These are phyloP conservation scores for Lentinula edodes DNA, from an alignment of 768 basidiomycete species.

Conservation along the genomic window DNA sequence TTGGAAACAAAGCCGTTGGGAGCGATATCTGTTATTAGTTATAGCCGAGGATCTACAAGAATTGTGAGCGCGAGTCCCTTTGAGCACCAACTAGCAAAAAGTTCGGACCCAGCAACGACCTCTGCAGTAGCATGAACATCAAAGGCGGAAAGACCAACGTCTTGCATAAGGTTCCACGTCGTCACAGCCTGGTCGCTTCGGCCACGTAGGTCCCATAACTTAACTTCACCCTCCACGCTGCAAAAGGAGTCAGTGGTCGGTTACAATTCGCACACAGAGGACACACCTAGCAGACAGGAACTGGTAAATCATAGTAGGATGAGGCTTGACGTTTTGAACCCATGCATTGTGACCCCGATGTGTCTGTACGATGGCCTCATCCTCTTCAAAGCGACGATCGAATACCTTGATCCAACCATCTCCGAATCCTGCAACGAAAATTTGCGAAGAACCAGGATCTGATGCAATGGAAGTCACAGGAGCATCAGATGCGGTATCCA, in stretches of 20 bases:
- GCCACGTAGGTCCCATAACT: slow-evolving; percentile 84
- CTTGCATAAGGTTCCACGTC: slow-evolving; percentile 55
- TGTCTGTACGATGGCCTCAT: slow-evolving; percentile 75
- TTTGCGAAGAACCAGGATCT: slow-evolving; percentile 68
- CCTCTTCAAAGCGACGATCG: slow-evolving; percentile 82
- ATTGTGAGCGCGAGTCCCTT: background rate
- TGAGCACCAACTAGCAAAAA: slow-evolving; percentile 7
- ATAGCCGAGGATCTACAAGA: slow-evolving; percentile 51
- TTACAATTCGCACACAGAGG: background rate
- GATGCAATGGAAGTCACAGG: slow-evolving; percentile 83
- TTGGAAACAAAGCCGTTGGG: slow-evolving; percentile 59
- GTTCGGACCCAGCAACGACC: slow-evolving; percentile 79
- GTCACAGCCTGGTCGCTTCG: slow-evolving; percentile 48
- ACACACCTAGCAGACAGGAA: slow-evolving; percentile 83
- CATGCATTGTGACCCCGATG: slow-evolving; percentile 77
- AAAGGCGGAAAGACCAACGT: slow-evolving; percentile 73
- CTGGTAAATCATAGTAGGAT: slow-evolving; percentile 61
- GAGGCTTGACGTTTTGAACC: slow-evolving; percentile 88
- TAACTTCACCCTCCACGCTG: slow-evolving; percentile 86
- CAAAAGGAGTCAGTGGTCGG: background rate
- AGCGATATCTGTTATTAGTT: slow-evolving; percentile 54
- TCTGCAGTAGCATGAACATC: slow-evolving; percentile 81
- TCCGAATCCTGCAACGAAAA: slow-evolving; percentile 87
- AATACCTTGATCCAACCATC: slow-evolving; percentile 88
- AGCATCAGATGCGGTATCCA: slow-evolving; percentile 86